A percentile compares a stretch with the other conserved stretches of the same genome.
phyloP scores from a whole-genome alignment of 2,329 filamentous ascomycete genomes.

The Nakataea oryzae region DNA sequence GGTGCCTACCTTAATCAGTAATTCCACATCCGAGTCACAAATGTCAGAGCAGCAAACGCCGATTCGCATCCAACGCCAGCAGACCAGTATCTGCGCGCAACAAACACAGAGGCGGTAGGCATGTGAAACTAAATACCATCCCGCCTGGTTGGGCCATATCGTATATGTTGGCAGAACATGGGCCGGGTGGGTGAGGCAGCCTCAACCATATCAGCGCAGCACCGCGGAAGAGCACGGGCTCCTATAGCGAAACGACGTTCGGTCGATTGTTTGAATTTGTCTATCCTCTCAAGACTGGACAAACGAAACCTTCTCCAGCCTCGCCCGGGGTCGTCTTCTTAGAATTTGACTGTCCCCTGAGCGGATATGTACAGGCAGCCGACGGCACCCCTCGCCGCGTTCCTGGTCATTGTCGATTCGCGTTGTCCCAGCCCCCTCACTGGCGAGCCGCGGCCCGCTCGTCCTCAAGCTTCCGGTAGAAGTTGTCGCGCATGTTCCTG shows the following conservation, averaged over 20 bases:
- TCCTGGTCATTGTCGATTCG: neutral
- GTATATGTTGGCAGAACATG: neutral
- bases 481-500: slow-evolving; percentile 45
- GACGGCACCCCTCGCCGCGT: neutral
- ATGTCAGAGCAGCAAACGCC: neutral
- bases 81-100: neutral
- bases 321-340: neutral
- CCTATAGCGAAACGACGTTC: neutral
- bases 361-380: neutral
- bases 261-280: neutral
- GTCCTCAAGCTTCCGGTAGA: slow-evolving; percentile 48
- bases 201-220: too few relatives aligned
- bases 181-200: neutral
- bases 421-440: slow-evolving; percentile 1
- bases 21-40: neutral
- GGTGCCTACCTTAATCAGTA: neutral
- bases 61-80: neutral
- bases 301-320: neutral
- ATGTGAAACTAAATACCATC: neutral
- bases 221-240: too few relatives aligned
- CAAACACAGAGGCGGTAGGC: neutral
- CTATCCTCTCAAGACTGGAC: neutral
- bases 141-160: neutral
- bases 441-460: slow-evolving; percentile 31
- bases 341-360: neutral